Evolutionary conservation across 805 yeast species (phyloP).

Genomic region (Alloascoidea hylecoeti): DNA sequence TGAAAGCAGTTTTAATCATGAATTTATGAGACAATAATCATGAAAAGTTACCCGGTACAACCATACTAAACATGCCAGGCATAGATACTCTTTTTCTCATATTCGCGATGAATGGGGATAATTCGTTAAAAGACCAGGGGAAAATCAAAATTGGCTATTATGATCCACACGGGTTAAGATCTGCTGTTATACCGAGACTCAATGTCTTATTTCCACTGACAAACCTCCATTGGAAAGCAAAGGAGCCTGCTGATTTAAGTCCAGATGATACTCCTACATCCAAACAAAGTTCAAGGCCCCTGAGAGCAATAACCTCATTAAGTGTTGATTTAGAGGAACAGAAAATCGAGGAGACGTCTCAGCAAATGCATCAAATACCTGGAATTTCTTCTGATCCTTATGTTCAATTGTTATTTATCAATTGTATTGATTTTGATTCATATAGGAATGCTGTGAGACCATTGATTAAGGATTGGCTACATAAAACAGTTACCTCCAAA

Average conservation of each 20-base stretch:
- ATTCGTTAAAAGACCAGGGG: no score
- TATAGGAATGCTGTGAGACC: conserved; percentile 77
- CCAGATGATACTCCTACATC: no score
- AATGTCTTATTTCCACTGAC: conserved; percentile 30
- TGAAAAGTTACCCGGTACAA: no score
- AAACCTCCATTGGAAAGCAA: conserved; percentile 56
- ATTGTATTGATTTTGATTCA: conserved; percentile 51
- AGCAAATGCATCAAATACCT: conserved; percentile 21
- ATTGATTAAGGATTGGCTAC: conserved; percentile 68
- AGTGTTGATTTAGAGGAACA: conserved; percentile 44
- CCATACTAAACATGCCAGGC: no score
- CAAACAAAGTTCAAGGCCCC: conserved; percentile 34
- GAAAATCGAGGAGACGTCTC: conserved; percentile 21
- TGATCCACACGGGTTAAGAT: not conserved
- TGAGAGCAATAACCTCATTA: conserved; percentile 49
- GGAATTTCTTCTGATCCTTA: conserved; percentile 33
- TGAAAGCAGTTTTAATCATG: no score
- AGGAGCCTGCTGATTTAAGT: no score
- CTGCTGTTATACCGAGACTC: not conserved
- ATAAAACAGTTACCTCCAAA: conserved; percentile 21
- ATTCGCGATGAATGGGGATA: no score
- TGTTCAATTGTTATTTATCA: conserved; percentile 54
- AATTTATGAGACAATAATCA: no score
- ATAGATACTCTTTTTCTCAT: no score
- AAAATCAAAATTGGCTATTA: not conserved